Conservation (phyloP, 148 eudicot species). For the Euryodendron excelsum region DNA sequence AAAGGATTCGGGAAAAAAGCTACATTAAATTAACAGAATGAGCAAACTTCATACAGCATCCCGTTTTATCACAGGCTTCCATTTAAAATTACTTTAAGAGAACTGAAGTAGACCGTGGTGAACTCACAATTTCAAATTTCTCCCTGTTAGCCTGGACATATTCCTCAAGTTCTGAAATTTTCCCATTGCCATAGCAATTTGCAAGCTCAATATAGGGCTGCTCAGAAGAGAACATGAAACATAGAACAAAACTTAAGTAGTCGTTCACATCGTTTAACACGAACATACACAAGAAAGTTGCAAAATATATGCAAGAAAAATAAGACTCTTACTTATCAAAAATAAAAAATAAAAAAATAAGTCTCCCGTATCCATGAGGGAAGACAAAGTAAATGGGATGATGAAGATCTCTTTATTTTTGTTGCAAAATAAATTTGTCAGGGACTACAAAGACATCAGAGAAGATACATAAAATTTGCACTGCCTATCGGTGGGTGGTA, state of each 20-base stretch:
- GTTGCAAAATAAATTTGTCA: neutral
- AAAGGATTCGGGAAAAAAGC: neutral
- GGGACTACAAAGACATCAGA: neutral
- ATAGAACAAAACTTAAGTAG: neutral
- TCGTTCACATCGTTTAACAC: neutral
- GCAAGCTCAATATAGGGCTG: slow-evolving; percentile 84
- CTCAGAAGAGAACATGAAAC: slow-evolving; percentile 17
- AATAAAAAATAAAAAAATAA: slow-evolving; percentile 1
- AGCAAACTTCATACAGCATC: neutral
- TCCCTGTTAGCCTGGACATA: slow-evolving; percentile 55
- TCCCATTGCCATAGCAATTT: slow-evolving; percentile 55
- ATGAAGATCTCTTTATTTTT: neutral
- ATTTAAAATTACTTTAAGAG: neutral
- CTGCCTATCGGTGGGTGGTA: neutral
- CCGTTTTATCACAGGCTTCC: neutral
- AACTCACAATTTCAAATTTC: slow-evolving; percentile 74
- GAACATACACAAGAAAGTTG: neutral
- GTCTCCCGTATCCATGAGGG: neutral
- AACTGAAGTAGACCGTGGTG: slow-evolving; percentile 5
- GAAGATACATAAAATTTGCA: neutral
- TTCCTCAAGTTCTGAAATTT: slow-evolving; percentile 59
- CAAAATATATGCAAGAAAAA: neutral
- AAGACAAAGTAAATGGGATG: neutral
- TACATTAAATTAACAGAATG: neutral
- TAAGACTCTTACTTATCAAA: neutral